Evolutionary conservation across 2,329 filamentous ascomycete genomes (phyloP).

Genomic region (Colletotrichum orchidophilum): DNA sequence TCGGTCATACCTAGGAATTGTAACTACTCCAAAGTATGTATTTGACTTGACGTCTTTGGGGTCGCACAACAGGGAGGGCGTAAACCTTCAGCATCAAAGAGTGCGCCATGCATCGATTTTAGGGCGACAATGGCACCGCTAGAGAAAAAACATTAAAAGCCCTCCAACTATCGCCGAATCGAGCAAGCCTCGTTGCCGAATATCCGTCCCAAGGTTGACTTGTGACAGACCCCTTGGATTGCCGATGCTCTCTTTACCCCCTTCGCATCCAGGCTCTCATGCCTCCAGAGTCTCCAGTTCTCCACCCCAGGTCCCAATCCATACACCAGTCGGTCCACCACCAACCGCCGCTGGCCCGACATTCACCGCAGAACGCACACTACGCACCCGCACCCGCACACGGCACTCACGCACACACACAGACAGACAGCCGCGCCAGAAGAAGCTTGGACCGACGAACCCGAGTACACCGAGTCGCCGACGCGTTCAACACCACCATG

Average conservation of each 20-base stretch:
- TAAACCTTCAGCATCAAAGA: slow-evolving; percentile 11
- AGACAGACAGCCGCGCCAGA: too few relatives aligned
- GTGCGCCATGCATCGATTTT: slow-evolving; percentile 16
- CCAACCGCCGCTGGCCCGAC: background rate
- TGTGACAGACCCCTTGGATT: background rate
- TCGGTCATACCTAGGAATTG: slow-evolving; percentile 2
- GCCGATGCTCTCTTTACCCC: slow-evolving; percentile 10
- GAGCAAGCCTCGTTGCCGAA: slow-evolving; percentile 1
- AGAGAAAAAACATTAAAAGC: slow-evolving; percentile 8
- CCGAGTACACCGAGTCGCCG: background rate
- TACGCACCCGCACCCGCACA: too few relatives aligned
- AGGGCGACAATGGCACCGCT: background rate
- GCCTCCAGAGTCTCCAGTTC: background rate
- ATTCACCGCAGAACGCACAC: too few relatives aligned
- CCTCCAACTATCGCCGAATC: slow-evolving; percentile 4
- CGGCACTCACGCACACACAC: background rate
- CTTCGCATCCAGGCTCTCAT: background rate
- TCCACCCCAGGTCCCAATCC: background rate
- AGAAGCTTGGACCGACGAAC: slow-evolving; percentile 6
- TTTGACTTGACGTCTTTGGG: background rate
- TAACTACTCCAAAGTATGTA: background rate
- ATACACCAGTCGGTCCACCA: background rate
- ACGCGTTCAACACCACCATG: background rate
- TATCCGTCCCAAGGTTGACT: background rate
- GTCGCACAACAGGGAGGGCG: background rate